Conservation (phyloP, 78 protist species). For the Anaeramoeba flamelloides region DNA sequence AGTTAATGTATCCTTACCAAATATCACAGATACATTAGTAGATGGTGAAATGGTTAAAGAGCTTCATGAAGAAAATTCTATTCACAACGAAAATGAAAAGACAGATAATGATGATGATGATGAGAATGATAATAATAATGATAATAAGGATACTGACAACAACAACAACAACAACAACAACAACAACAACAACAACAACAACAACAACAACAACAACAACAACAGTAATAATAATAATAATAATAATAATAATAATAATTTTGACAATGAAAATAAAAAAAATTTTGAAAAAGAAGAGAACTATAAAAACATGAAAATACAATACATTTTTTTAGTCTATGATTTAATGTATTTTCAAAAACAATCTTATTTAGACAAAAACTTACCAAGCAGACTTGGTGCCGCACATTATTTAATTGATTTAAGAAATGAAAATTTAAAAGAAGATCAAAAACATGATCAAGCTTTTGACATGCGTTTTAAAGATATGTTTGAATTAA, state of each 20-base stretch:
- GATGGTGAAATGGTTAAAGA: conserved; percentile 1
- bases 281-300: too few species aligned
- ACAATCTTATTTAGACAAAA: neutral
- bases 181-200: neutral
- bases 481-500: neutral
- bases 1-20: neutral
- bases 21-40: neutral
- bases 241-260: too few species aligned
- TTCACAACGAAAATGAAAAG: neutral
- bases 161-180: neutral
- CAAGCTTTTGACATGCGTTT: neutral
- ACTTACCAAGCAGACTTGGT: neutral
- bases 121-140: neutral
- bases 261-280: too few species aligned
- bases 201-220: neutral
- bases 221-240: too few species aligned
- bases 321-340: neutral
- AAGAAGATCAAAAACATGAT: neutral
- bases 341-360: neutral
- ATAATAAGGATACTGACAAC: neutral
- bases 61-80: neutral
- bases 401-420: neutral
- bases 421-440: neutral
- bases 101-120: neutral
- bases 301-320: neutral